Conservation (phyloP, 2,329 filamentous ascomycete genomes). For the Bipolaris zeicola region DNA sequence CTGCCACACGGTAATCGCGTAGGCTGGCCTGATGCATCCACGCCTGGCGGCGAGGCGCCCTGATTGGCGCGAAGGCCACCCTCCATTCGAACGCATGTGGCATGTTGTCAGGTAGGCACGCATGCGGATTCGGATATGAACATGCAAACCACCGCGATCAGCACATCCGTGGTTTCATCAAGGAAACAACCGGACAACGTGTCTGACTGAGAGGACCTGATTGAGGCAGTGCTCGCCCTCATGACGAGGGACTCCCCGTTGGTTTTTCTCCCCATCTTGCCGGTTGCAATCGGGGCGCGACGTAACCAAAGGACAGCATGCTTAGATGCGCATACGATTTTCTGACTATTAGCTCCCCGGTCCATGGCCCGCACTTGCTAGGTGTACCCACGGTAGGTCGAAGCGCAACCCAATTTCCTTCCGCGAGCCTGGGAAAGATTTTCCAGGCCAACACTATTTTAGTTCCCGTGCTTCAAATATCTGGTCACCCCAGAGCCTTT, state of each 20-base stretch:
- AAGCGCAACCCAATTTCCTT: slow-evolving; percentile 30
- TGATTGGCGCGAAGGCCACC: slow-evolving; percentile 32
- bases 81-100: slow-evolving; percentile 21
- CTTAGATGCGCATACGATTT: slow-evolving; percentile 15
- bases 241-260: slow-evolving; percentile 15
- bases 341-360: slow-evolving; percentile 17
- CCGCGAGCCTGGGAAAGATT: slow-evolving; percentile 33
- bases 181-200: slow-evolving; percentile 17
- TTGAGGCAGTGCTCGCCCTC: slow-evolving; percentile 18
- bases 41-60: slow-evolving; percentile 8
- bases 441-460: slow-evolving; percentile 38
- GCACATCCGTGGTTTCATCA: slow-evolving; percentile 15
- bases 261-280: slow-evolving; percentile 6
- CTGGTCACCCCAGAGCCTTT: slow-evolving; percentile 22
- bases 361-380: slow-evolving; percentile 15
- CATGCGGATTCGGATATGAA: slow-evolving; percentile 18
- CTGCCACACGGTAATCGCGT: slow-evolving; percentile 30
- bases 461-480: slow-evolving; percentile 42
- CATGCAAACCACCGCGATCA: slow-evolving; percentile 17
- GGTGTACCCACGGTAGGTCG: slow-evolving; percentile 27
- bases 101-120: slow-evolving; percentile 26
- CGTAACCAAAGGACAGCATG: neutral
- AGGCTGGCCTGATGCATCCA: slow-evolving; percentile 28
- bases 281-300: slow-evolving; percentile 15
- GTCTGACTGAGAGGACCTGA: slow-evolving; percentile 22